Evolutionary conservation across 2,329 filamentous ascomycete species (phyloP).

Genomic region (Aspergillus sp.): DNA sequence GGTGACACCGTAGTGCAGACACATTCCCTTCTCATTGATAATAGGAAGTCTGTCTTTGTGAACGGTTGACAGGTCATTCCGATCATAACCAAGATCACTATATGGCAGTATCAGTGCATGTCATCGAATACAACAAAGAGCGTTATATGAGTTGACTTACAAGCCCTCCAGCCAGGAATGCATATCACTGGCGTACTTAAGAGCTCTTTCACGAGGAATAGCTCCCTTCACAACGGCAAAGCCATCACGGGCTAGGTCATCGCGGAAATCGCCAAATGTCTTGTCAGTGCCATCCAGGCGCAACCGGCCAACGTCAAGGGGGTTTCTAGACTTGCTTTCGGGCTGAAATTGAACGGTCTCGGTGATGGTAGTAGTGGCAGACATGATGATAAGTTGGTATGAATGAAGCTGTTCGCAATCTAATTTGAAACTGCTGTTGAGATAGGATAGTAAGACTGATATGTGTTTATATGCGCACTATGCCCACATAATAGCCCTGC

Average conservation of each 20-base stretch:
- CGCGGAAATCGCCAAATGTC: constrained; percentile 17
- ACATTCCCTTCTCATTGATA: constrained; percentile 48
- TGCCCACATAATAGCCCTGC: too few relatives aligned
- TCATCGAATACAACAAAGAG: neutral
- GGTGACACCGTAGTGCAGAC: constrained; percentile 41
- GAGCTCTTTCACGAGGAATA: constrained; percentile 38
- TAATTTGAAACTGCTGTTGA: too few relatives aligned
- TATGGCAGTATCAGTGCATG: neutral
- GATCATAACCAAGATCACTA: constrained; percentile 31
- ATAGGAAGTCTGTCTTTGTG: constrained; percentile 29
- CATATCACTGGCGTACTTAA: constrained; percentile 20
- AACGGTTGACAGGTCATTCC: constrained; percentile 29
- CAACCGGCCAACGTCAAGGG: constrained; percentile 6
- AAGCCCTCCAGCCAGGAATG: constrained; percentile 18
- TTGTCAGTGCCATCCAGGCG: constrained; percentile 13
- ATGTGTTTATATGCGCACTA: too few relatives aligned
- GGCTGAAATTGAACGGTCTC: constrained; percentile 1
- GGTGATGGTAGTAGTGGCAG: constrained; percentile 8
- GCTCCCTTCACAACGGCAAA: constrained; percentile 46
- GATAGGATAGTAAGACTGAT: too few relatives aligned
- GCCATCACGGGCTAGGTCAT: constrained; percentile 33
- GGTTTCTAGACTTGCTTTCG: constrained; percentile 2
- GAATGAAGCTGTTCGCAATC: neutral
- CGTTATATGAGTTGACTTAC: constrained; percentile 9
- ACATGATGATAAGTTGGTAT: constrained; percentile 8